A percentile compares a stretch with the other conserved stretches of the same genome.
Evolutionary conservation across 2,329 filamentous ascomycete genomes (phyloP).

Genomic region (Paramyrothecium roridum): DNA sequence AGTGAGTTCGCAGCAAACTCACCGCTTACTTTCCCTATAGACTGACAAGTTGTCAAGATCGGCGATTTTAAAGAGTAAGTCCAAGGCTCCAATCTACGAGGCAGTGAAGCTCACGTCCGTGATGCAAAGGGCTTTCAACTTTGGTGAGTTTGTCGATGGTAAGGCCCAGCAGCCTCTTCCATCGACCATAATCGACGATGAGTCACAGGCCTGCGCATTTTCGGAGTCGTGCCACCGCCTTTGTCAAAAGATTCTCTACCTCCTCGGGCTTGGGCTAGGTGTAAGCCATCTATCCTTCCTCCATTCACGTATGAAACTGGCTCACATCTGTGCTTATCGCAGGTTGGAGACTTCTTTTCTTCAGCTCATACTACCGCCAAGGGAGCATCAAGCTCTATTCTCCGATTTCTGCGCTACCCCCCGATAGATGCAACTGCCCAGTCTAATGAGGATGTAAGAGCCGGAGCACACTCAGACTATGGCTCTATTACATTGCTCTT

Average conservation of each 20-base stretch:
- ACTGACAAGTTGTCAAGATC: conserved; percentile 40
- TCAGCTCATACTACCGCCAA: conserved; percentile 42
- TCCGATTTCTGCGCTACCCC: conserved; percentile 74
- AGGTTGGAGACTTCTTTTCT: conserved; percentile 53
- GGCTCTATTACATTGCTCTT: conserved; percentile 74
- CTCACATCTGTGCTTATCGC: neutral
- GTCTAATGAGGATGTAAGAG: conserved; percentile 64
- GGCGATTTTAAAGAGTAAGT: conserved; percentile 86
- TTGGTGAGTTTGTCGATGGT: conserved; percentile 69
- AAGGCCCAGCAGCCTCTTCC: conserved; percentile 78
- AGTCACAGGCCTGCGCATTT: conserved; percentile 64
- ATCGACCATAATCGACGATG: conserved; percentile 53
- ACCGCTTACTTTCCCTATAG: too few relatives aligned
- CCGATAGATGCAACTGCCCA: conserved; percentile 42
- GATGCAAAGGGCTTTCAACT: conserved; percentile 75
- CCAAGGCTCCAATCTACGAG: neutral
- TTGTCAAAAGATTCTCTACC: conserved; percentile 67
- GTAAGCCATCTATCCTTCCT: conserved; percentile 33
- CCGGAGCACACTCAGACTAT: conserved; percentile 91
- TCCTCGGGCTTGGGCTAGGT: conserved; percentile 75
- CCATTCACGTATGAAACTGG: too few relatives aligned
- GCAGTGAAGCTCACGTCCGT: conserved; percentile 1
- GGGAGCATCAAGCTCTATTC: conserved; percentile 53
- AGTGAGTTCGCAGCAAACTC: conserved; percentile 38
- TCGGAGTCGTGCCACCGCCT: conserved; percentile 67